Evolutionary conservation across 2,329 filamentous ascomycete genomes (phyloP), one percentile per base, ranked within the genome.

Genomic region (Cordyceps fumosorosea): DNA sequence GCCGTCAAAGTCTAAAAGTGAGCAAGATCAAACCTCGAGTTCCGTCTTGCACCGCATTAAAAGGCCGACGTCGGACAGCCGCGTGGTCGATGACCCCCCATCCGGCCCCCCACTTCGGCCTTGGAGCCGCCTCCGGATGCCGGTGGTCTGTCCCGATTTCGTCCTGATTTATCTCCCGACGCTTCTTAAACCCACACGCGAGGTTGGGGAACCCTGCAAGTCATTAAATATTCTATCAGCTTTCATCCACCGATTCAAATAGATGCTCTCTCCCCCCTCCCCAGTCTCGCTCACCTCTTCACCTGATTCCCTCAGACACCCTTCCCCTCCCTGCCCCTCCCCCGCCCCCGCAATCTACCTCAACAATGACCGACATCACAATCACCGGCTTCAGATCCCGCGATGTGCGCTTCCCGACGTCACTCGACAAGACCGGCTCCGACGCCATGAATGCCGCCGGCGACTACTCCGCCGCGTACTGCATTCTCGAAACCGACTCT

Each of bases 371-470:
- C 68, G 83, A 87, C 68, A 80, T 91, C 69, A 90, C 85, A 63
- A 90, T 91, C 72, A 91, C 87, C 60, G 84, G 86, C 65, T 91
- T 86, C 80, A 79, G 78, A 67, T 89, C 87, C 63, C 82, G 87
- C 71, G 89, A 91, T 78, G 87, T 91, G 73, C 85, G 89, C 68
- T 91, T 91, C 73, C 89, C 89, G 75, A 97, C 92, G n/a, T 96
- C 92, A 47, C 86, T 97, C 64, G 91, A 96, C 77, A 95, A 93
- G 79, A 96, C 91, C n/a, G 92, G 92, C 70, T 96, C 91, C 10
- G 93, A 97, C 84, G 93, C 91, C 71, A 97, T 96, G 93, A 96
- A 97, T 72, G 89, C 90, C 3, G 91, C 92, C 2, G 90, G 91
- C 65, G 91, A 96, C 76, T 96, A 96, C 78, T 96, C 91, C 1